Evolutionary conservation across 202 grass and related monocot genomes (phyloP).

Genomic region (Schoenoplectus tabernaemontani): DNA sequence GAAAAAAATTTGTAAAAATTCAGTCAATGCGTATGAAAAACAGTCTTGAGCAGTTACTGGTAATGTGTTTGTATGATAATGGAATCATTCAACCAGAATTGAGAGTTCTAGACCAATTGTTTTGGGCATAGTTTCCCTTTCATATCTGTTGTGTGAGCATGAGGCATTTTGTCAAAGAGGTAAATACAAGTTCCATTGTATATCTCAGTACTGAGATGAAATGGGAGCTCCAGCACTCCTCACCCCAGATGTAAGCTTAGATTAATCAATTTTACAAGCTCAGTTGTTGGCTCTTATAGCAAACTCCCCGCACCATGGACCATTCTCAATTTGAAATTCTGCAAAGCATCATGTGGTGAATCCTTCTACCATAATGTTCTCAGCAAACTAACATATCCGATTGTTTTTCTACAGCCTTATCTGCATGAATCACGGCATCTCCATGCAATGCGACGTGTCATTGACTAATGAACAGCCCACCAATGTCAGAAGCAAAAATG

Average conservation of each 20-base stretch:
- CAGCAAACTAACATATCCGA: background rate
- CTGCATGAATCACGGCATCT: constrained; percentile 72
- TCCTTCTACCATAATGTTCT: background rate
- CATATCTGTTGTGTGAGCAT: background rate
- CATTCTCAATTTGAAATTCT: background rate
- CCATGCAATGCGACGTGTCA: constrained; percentile 56
- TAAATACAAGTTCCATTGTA: background rate
- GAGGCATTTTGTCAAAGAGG: background rate
- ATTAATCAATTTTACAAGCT: no score
- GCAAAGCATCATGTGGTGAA: background rate
- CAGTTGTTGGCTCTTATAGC: background rate
- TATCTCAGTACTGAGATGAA: background rate
- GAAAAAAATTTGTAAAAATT: no score
- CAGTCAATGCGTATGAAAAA: background rate
- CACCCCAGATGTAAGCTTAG: no score
- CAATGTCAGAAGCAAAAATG: background rate
- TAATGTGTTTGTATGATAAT: background rate
- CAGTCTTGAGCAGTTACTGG: no score
- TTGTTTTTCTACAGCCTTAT: constrained; percentile 37
- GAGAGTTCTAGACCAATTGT: background rate
- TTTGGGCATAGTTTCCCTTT: background rate
- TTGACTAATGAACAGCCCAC: background rate
- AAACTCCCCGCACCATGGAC: background rate
- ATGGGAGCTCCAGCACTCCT: no score
- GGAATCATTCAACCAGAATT: background rate